These are phyloP conservation scores for Pleurotus citrinopileatus DNA, from an alignment of 768 basidiomycete genomes.

Conservation along the genomic window DNA sequence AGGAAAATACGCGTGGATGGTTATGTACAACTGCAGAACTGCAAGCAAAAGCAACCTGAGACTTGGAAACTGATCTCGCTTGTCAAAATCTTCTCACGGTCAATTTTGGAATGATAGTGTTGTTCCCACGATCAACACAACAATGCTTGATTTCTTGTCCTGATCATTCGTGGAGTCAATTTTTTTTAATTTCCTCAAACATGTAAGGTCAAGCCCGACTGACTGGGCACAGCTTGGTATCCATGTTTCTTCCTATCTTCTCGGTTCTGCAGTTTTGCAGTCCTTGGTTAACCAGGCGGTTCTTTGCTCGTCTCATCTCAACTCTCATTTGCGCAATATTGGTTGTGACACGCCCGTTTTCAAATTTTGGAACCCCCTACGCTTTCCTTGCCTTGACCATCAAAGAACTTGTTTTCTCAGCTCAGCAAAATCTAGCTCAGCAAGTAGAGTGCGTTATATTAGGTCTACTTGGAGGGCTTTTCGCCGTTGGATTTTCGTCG, in stretches of 20 bases:
- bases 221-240: no score
- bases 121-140: not conserved
- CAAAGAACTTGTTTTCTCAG: conserved; percentile 46
- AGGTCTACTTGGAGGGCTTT: conserved; percentile 38
- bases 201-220: no score
- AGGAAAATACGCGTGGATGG: conserved; percentile 11
- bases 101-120: conserved; percentile 1
- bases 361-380: conserved; percentile 31
- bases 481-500: conserved; percentile 31
- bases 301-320: conserved; percentile 39
- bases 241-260: not conserved
- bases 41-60: not conserved
- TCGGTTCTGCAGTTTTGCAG: conserved; percentile 7
- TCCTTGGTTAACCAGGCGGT: conserved; percentile 21
- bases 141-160: no score
- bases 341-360: conserved; percentile 37
- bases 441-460: conserved; percentile 43
- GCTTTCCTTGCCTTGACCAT: conserved; percentile 38
- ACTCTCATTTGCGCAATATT: conserved; percentile 38
- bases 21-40: conserved; percentile 1
- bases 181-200: no score
- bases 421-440: conserved; percentile 44
- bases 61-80: conserved; percentile 1
- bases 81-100: not conserved
- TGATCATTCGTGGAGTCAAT: no score